Conservation (phyloP, 345 rosid genomes). For the Hibiscus tridactylites region DNA sequence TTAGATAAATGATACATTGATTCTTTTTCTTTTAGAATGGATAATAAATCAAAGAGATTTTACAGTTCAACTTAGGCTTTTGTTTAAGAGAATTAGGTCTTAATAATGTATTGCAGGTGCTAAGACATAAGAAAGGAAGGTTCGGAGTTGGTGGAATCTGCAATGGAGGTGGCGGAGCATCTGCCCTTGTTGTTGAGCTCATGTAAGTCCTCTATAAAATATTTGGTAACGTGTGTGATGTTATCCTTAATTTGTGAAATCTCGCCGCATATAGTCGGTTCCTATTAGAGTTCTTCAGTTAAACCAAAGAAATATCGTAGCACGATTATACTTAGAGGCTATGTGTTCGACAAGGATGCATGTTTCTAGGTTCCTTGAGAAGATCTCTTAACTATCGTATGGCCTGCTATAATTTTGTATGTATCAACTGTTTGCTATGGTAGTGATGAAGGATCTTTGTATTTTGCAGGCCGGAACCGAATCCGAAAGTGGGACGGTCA, state of each 20-base stretch:
- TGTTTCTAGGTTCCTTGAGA: neutral
- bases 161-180: constrained; percentile 99
- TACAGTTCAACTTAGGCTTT: too few species aligned
- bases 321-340: too few species aligned
- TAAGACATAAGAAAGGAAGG: constrained; percentile 70
- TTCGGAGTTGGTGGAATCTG: constrained; percentile 78
- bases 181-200: constrained; percentile 77
- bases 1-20: neutral
- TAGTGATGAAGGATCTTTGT: neutral
- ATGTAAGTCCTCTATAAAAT: constrained; percentile 40
- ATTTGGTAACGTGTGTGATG: neutral
- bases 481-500: neutral
- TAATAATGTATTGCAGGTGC: constrained; percentile 39
- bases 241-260: too few species aligned
- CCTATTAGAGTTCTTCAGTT: too few species aligned
- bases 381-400: neutral
- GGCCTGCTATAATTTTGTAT: neutral
- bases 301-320: too few species aligned
- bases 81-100: neutral
- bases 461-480: neutral
- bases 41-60: neutral
- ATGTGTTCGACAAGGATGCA: too few species aligned
- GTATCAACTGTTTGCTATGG: neutral
- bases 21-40: neutral
- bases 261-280: too few species aligned